Evolutionary conservation across 345 rosid genomes (phyloP), one percentile per base, ranked within the genome.

Genomic region (Melaleuca quinquenervia): DNA sequence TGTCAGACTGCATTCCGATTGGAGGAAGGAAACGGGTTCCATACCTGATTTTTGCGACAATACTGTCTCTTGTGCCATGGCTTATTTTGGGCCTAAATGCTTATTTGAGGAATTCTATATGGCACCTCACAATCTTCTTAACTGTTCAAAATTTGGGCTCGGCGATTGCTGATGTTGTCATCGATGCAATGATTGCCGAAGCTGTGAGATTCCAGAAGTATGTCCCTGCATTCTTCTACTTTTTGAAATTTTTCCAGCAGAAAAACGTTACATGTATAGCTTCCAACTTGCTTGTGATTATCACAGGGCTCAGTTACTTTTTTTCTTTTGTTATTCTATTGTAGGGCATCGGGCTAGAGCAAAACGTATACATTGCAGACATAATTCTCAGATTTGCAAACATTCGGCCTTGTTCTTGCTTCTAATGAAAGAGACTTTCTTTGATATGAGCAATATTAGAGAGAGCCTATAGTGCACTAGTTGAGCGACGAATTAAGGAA

Each of bases 151-250:
- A 97, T 87, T 90, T 97, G 13, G 99, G 99, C 80, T 94, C 98
- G 11, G 99, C 99, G 15, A 95, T 96, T 98, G 98, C 98, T 44
- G 99, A 97, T 93, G 99, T 95, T 87, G 99, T 97, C 85, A 88
- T 96, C 20, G 99, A 96, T 90, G 99, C 98, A 70, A 97, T 97
- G 99, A 95, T 95, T 24, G 99, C 99, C 11, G 99, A 97, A 92
- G 98, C 99, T 22, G 96, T 94, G 84, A 91, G 96, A 89, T 87
- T 76, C 45, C 98, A 97, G 87, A 85, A 92, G 99, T 97, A 90
- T 50, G 91, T 86, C 26, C 51, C 50, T 76, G 26, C 36, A 20
- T 20, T 58, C 53, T 62, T 87, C n/a, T 76, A 11, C 12, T 70
- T 36, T 70, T 18, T 70, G 48, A 70, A 32, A 18, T 32, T 32